Evolutionary conservation across 1,284 basidiomycete species (phyloP).

Genomic region (Prillingera fragicola): DNA sequence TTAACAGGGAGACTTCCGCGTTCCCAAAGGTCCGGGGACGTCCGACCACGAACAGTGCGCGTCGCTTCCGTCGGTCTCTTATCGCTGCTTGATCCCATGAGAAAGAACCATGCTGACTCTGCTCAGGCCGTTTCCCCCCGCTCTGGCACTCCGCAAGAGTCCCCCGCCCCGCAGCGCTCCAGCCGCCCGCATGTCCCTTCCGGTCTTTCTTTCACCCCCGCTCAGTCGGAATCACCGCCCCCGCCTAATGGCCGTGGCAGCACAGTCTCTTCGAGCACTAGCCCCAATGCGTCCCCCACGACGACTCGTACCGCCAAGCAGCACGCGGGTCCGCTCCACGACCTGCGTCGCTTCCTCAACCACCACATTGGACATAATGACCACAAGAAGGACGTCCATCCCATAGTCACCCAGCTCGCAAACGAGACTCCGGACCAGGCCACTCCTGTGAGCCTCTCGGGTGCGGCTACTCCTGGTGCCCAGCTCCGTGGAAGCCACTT

Average conservation of each 20-base stretch:
- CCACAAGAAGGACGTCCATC: slow-evolving; percentile 11
- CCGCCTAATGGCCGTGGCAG: background rate
- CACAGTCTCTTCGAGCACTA: slow-evolving; percentile 1
- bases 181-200: slow-evolving; percentile 26
- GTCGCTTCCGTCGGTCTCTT: too few species aligned
- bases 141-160: too few species aligned
- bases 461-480: slow-evolving; percentile 39
- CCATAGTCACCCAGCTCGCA: too few species aligned
- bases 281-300: slow-evolving; percentile 38
- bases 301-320: slow-evolving; percentile 46
- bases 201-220: slow-evolving; percentile 37
- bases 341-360: slow-evolving; percentile 86
- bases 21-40: too few species aligned
- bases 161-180: too few species aligned
- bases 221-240: slow-evolving; percentile 13
- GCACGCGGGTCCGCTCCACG: slow-evolving; percentile 64
- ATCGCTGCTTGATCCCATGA: too few species aligned
- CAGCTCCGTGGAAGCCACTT: slow-evolving; percentile 41
- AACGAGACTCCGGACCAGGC: slow-evolving; percentile 23
- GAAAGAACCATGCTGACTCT: too few species aligned
- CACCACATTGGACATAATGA: slow-evolving; percentile 67
- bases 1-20: too few species aligned
- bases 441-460: slow-evolving; percentile 26
- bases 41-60: too few species aligned
- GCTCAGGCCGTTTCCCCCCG: too few species aligned